These are phyloP conservation scores for Colletotrichum limetticola DNA, from an alignment of 2,329 filamentous ascomycete species.

Conservation along the genomic window DNA sequence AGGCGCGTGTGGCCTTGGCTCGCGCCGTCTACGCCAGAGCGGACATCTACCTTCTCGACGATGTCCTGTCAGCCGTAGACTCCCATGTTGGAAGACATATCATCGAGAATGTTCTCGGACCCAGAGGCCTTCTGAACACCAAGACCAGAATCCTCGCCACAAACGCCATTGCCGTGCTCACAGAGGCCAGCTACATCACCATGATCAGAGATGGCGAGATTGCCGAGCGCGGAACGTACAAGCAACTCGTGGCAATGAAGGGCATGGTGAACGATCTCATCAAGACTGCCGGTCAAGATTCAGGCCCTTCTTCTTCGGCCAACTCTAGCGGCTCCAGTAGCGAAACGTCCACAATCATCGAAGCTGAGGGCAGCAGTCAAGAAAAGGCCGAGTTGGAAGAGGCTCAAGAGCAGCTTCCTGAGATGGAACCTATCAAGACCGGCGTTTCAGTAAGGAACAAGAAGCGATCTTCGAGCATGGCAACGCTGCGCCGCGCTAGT, in stretches of 20 bases:
- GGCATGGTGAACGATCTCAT: slow-evolving; percentile 88
- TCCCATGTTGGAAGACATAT: slow-evolving; percentile 96
- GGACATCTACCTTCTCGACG: slow-evolving; percentile 95
- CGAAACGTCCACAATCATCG: slow-evolving; percentile 68
- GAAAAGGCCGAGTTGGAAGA: slow-evolving; percentile 79
- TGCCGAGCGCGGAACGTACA: slow-evolving; percentile 88
- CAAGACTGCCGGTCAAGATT: slow-evolving; percentile 71
- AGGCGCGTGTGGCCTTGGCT: slow-evolving; percentile 90
- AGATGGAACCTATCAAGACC: slow-evolving; percentile 79
- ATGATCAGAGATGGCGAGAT: slow-evolving; percentile 86
- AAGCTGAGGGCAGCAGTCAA: slow-evolving; percentile 56
- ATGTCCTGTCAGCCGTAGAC: slow-evolving; percentile 96
- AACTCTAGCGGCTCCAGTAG: slow-evolving; percentile 62
- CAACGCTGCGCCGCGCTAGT: slow-evolving; percentile 88
- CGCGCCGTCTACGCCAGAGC: slow-evolving; percentile 95
- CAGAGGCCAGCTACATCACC: slow-evolving; percentile 89
- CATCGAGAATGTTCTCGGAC: slow-evolving; percentile 92
- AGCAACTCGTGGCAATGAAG: slow-evolving; percentile 92
- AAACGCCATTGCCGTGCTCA: slow-evolving; percentile 91
- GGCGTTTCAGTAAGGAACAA: slow-evolving; percentile 60
- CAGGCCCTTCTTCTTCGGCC: slow-evolving; percentile 51
- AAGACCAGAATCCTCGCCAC: slow-evolving; percentile 96
- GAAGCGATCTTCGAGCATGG: slow-evolving; percentile 75
- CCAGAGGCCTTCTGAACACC: slow-evolving; percentile 80
- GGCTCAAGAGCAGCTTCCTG: slow-evolving; percentile 79